Conservation (phyloP, 164 flowering plant genomes). For the Berberis thunbergii region DNA sequence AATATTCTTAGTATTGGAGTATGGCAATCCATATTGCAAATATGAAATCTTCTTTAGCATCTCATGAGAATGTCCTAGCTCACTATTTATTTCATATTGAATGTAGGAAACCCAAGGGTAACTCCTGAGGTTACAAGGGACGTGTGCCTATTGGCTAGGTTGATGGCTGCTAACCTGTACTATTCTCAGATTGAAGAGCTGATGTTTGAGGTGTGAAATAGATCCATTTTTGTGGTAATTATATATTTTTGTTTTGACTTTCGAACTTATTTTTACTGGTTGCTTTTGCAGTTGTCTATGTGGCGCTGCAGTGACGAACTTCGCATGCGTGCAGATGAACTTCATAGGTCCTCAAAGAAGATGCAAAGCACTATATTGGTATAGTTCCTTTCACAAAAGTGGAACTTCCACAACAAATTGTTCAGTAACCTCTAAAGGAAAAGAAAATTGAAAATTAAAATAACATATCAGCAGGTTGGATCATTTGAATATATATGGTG, state of each 20-base stretch:
- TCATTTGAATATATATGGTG: too few species aligned
- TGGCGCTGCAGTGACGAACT: conserved; percentile 99
- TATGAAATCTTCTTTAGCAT: background rate
- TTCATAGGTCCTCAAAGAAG: conserved; percentile 66
- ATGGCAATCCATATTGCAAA: background rate
- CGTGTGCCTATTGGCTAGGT: conserved; percentile 92
- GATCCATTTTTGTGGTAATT: background rate
- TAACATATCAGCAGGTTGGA: too few species aligned
- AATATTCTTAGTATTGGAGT: background rate
- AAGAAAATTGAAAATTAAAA: too few species aligned
- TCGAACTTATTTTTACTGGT: background rate
- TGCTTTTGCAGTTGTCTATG: conserved; percentile 74
- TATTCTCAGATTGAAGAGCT: conserved; percentile 93
- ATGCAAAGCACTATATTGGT: conserved; percentile 90
- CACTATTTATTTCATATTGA: conserved; percentile 3
- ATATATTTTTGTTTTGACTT: background rate
- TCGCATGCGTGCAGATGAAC: conserved; percentile 68
- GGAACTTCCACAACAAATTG: too few species aligned
- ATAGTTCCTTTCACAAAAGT: background rate
- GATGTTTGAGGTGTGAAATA: conserved; percentile 76
- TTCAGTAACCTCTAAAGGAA: too few species aligned
- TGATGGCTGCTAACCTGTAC: conserved; percentile 98
- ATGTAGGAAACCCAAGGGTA: conserved; percentile 92
- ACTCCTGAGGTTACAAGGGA: conserved; percentile 99
- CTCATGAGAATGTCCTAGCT: background rate